phyloP scores from a whole-genome alignment of 1,139 yeast genomes.

The Saccharomyces hybrid region DNA sequence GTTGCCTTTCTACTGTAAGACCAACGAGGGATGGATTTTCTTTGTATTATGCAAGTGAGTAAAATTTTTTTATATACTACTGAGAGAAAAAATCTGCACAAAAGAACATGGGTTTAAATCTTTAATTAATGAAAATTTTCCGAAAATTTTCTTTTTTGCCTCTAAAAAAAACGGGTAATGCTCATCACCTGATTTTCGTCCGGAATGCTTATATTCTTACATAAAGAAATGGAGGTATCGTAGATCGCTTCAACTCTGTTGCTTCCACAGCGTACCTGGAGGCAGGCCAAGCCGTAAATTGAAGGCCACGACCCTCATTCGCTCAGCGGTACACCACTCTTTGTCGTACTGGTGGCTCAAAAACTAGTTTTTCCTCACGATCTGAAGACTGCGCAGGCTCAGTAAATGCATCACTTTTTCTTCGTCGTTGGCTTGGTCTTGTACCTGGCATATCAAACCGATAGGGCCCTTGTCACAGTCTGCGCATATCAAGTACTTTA shows the following conservation, averaged over 20 bases:
- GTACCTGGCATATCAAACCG: constrained; percentile 50
- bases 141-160: neutral
- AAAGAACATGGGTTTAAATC: neutral
- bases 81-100: constrained; percentile 2
- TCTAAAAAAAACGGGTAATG: neutral
- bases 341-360: neutral
- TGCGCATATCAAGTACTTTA: constrained; percentile 53
- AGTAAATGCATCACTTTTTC: constrained; percentile 13
- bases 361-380: neutral
- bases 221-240: neutral
- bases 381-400: constrained; percentile 16
- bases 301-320: no score
- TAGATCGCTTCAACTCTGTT: no score
- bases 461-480: constrained; percentile 72
- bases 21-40: neutral
- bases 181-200: neutral
- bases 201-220: neutral
- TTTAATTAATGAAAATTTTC: neutral
- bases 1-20: neutral
- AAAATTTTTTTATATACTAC: neutral
- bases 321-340: no score
- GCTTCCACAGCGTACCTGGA: no score
- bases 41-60: neutral
- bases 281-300: no score
- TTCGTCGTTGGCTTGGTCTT: constrained; percentile 19